Percentiles rank a stretch among this genome's conserved stretches.
Conservation (phyloP, 2,329 filamentous ascomycete species). For the Zelopaecilomyces penicillatus region DNA sequence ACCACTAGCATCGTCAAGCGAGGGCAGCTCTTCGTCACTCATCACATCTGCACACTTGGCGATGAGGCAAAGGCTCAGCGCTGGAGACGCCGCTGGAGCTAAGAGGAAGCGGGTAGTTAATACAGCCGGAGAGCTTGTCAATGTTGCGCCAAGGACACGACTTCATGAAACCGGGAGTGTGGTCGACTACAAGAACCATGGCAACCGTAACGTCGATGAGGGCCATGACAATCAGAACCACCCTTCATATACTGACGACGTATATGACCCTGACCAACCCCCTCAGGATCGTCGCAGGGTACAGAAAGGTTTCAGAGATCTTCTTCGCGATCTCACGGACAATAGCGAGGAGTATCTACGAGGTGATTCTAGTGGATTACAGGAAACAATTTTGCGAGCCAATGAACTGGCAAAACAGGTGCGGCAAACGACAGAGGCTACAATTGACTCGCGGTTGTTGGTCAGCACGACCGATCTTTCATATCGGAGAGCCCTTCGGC, state of each 20-base stretch:
- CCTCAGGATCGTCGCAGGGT: conserved; percentile 63
- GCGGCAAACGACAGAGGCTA: conserved; percentile 83
- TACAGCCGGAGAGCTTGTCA: conserved; percentile 16
- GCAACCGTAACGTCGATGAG: conserved; percentile 12
- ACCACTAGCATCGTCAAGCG: conserved; percentile 15
- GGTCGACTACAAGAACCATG: too few species aligned
- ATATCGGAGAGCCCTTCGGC: conserved; percentile 65
- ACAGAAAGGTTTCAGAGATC: conserved; percentile 59
- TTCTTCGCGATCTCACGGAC: conserved; percentile 53
- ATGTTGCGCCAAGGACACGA: conserved; percentile 11
- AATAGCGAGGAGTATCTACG: conserved; percentile 67
- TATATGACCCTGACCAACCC: conserved; percentile 78
- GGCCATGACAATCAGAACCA: conserved; percentile 9
- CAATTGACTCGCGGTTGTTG: conserved; percentile 79
- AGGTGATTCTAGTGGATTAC: conserved; percentile 55
- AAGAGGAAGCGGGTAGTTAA: conserved; percentile 26
- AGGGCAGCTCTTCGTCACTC: too few species aligned
- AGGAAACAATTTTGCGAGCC: conserved; percentile 56
- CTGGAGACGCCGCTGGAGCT: conserved; percentile 15
- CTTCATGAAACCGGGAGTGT: conserved; percentile 2
- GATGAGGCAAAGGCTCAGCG: conserved; percentile 17
- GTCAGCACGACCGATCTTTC: conserved; percentile 74
- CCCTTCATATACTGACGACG: conserved; percentile 29
- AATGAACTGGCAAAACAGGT: conserved; percentile 60
- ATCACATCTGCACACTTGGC: conserved; percentile 12